Base-by-base conservation (phyloP, 140 eudicot genomes). In the Ambrosia hybrid region DNA sequence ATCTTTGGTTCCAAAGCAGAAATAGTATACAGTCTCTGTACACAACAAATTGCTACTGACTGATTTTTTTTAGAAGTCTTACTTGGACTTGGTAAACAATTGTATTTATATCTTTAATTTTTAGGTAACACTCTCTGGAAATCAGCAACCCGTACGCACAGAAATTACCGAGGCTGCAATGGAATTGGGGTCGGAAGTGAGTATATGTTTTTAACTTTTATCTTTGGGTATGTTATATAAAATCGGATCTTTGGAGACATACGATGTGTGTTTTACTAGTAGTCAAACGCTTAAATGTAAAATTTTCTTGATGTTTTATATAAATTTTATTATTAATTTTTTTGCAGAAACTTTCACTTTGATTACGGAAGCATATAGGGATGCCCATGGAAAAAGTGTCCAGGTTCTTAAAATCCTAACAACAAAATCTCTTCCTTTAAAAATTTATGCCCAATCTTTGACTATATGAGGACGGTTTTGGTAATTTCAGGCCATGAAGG, bases 141-240 rank as follows among this genome's bases (percentile, higher is more conserved):
- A 89, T 73, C 98, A 92, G 75, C 95, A 91, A 81, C 97, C 97
- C 15, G 80, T 91, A 55, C 94, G 97, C 61, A 89, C 96, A 14
- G 98, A 92, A 79, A 89, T 92, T 72, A 92, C 98, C 0, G 96
- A 92, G 74, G 96, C 98, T 83, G 98, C 98, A 78, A 86, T 92
- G 98, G 98, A 81, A 49, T 78, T 92, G 66, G 98, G 98, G 49
- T 69, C 98, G 3, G 98, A 92, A 77, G 96, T 92, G 63, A 85
- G 89, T 85, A 36, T 6, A 49, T 43, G 60, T 36, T 16, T 38
- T 69, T 58, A 34, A 57, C 51, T 65, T 48, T 53, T 39, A 39
- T 39, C 45, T 26, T 73, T 73, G 43, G 62, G 58, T 8, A 36
- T 68, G 56, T 46, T 76, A 43, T 14, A 43, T 14, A 33, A 17